Evolutionary conservation across 2,329 filamentous ascomycete species (phyloP).

Genomic region (Paraphaeosphaeria sporulosa): DNA sequence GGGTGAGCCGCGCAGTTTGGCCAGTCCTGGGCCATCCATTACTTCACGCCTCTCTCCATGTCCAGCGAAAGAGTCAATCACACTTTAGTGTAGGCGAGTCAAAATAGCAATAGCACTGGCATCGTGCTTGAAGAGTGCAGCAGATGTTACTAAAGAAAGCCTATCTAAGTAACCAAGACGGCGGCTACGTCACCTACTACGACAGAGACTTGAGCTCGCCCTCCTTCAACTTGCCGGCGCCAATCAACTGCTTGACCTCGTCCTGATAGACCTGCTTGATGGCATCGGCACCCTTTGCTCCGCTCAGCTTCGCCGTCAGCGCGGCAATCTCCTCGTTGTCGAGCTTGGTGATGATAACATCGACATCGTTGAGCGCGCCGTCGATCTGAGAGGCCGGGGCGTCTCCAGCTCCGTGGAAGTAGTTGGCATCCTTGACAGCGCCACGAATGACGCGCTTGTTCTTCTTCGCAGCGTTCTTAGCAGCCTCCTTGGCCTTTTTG

Average conservation of each 20-base stretch:
- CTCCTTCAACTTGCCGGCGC: conserved; percentile 84
- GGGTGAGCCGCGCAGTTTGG: neutral
- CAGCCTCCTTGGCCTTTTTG: conserved; percentile 98
- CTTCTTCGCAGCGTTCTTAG: conserved; percentile 99
- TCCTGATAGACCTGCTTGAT: conserved; percentile 85
- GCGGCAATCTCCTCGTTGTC: conserved; percentile 89
- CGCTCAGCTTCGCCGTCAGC: conserved; percentile 80
- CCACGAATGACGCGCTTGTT: conserved; percentile 97
- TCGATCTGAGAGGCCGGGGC: conserved; percentile 84
- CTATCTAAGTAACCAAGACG: conserved; percentile 1
- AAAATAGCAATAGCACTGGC: neutral
- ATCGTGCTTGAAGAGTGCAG: neutral
- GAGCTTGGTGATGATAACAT: conserved; percentile 85
- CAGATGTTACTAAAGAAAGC: neutral
- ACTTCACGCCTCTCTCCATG: no score
- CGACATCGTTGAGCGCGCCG: conserved; percentile 81
- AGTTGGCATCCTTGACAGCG: conserved; percentile 97
- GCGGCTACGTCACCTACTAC: conserved; percentile 18
- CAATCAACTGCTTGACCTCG: conserved; percentile 80
- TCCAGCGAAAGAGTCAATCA: no score
- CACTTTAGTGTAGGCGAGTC: no score
- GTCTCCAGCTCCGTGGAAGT: conserved; percentile 75
- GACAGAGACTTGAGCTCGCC: conserved; percentile 75
- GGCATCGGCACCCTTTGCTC: conserved; percentile 77
- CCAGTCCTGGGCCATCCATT: neutral